Conservation (phyloP, 257 asterid genomes). For the Asclepias syriaca region DNA sequence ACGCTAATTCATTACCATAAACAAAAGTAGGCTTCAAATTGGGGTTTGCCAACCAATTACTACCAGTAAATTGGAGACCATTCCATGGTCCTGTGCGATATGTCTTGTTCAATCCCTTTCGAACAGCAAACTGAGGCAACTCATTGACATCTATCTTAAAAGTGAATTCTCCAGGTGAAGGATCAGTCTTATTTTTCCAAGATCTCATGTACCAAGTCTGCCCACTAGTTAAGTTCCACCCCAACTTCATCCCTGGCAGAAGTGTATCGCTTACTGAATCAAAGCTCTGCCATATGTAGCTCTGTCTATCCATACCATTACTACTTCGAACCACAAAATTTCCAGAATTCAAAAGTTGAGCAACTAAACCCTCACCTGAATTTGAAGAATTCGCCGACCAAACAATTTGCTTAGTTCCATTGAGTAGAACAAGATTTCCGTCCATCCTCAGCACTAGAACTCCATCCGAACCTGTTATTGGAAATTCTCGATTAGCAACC, state of each 20-base stretch:
- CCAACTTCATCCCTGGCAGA: conserved; percentile 17
- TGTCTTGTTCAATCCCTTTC: too few relatives aligned
- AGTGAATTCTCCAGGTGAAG: conserved; percentile 24
- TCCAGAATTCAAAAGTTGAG: conserved; percentile 24
- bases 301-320: neutral
- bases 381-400: conserved; percentile 24
- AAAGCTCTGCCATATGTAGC: conserved; percentile 27
- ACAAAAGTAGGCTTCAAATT: too few relatives aligned
- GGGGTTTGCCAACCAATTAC: too few relatives aligned
- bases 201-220: conserved; percentile 14
- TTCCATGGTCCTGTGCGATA: too few relatives aligned
- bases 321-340: conserved; percentile 19
- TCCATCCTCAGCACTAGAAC: conserved; percentile 10
- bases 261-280: conserved; percentile 21
- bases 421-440: conserved; percentile 13
- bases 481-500: conserved; percentile 26
- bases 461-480: conserved; percentile 10
- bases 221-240: conserved; percentile 14
- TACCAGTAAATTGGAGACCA: too few relatives aligned
- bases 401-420: conserved; percentile 8
- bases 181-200: conserved; percentile 21
- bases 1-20: too few relatives aligned
- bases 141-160: neutral
- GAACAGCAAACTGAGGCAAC: too few relatives aligned
- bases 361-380: conserved; percentile 1